phyloP scores from a whole-genome alignment of 306 rosid genomes.

The Lathyrus oleraceus region DNA sequence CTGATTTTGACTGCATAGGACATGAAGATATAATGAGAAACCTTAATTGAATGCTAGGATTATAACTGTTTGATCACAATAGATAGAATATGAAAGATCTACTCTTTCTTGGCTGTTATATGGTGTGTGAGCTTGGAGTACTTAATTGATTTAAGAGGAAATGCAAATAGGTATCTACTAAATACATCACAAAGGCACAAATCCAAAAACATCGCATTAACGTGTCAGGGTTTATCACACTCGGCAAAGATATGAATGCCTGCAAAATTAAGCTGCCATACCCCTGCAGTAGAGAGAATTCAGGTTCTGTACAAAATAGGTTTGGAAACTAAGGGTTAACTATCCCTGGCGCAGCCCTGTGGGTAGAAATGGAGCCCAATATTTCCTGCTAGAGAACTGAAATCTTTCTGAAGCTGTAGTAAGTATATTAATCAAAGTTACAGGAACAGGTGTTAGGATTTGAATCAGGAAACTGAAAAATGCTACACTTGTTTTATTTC shows the following conservation, averaged over 20 bases:
- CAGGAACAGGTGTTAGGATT: not conserved
- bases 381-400: constrained; percentile 17
- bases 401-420: constrained; percentile 33
- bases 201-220: constrained; percentile 16
- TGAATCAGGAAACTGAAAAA: constrained; percentile 1
- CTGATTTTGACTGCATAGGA: not conserved
- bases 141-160: not conserved
- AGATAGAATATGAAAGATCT: not conserved
- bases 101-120: not conserved
- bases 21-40: not conserved
- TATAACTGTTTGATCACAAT: not conserved
- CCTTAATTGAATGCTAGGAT: not conserved
- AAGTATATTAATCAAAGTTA: constrained; percentile 29
- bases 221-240: constrained; percentile 13
- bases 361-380: not conserved
- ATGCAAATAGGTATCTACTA: constrained; percentile 8
- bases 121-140: not conserved
- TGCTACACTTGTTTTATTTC: not conserved
- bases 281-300: constrained; percentile 18
- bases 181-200: constrained; percentile 9
- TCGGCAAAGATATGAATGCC: constrained; percentile 2
- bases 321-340: constrained; percentile 21
- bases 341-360: constrained; percentile 13
- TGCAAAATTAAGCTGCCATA: constrained; percentile 17
- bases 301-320: constrained; percentile 32